Conservation (phyloP, 2,329 filamentous ascomycete species). For the Trichophyton mentagrophytes region DNA sequence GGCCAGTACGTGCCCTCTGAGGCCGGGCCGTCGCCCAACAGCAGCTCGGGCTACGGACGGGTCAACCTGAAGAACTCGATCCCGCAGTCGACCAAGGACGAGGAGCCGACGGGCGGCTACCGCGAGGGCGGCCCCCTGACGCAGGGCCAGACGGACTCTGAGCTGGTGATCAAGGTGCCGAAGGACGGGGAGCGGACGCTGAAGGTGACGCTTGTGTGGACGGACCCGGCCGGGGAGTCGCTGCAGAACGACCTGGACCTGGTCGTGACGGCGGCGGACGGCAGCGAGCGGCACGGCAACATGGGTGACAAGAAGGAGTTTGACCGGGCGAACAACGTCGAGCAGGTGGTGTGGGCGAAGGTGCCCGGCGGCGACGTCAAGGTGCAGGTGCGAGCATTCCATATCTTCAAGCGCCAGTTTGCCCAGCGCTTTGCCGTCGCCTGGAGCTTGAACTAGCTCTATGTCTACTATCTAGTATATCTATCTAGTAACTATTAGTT, state of each 20-base stretch:
- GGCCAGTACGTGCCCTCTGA: conserved; percentile 14
- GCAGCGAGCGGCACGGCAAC: conserved; percentile 15
- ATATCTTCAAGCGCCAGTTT: conserved; percentile 5
- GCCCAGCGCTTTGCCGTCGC: conserved; percentile 12
- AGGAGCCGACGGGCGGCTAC: conserved; percentile 8
- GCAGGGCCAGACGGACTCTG: conserved; percentile 6
- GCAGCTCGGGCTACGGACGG: conserved; percentile 15
- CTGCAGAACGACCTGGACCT: conserved; percentile 16
- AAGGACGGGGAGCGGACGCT: conserved; percentile 1
- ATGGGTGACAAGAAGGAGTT: conserved; percentile 10
- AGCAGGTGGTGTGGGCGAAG: conserved; percentile 15
- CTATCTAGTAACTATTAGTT: no score
- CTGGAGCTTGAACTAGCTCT: conserved; percentile 10
- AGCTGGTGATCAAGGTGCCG: conserved; percentile 8
- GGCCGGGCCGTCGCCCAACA: conserved; percentile 13
- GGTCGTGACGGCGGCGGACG: conserved; percentile 10
- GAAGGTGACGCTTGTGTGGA: conserved; percentile 16
- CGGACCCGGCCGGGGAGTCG: conserved; percentile 12
- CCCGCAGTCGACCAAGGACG: not conserved
- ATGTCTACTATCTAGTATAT: not conserved
- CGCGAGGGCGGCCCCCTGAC: conserved; percentile 6
- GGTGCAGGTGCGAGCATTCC: conserved; percentile 7
- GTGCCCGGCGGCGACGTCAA: conserved; percentile 7
- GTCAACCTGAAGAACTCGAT: conserved; percentile 15
- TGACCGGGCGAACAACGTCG: conserved; percentile 16